A percentile compares a stretch with the other conserved stretches of the same genome.
Evolutionary conservation across 805 yeast genomes (phyloP).

Genomic region (Candida suzukii): DNA sequence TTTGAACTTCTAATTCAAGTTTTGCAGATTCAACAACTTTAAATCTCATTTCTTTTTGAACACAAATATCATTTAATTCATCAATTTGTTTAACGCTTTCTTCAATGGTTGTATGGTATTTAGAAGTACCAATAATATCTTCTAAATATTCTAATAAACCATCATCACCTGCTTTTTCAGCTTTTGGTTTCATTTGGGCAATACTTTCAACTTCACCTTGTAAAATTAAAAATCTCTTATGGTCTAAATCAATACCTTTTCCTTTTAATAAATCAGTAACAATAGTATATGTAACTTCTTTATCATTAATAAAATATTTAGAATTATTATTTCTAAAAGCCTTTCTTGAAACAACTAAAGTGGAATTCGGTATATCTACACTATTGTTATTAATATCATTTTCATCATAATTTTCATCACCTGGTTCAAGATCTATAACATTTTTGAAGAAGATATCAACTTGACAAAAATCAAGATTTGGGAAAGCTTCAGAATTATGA

Average conservation of each 20-base stretch:
- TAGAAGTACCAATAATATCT: constrained; percentile 92
- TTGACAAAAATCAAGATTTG: constrained; percentile 64
- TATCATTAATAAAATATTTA: constrained; percentile 67
- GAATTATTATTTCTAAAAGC: constrained; percentile 76
- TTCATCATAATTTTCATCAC: constrained; percentile 41
- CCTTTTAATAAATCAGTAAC: constrained; percentile 69
- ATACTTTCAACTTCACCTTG: constrained; percentile 99
- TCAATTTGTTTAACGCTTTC: constrained; percentile 54
- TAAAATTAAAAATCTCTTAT: constrained; percentile 85
- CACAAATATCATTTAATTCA: constrained; percentile 68
- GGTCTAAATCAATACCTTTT: constrained; percentile 90
- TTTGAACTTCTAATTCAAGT: constrained; percentile 47
- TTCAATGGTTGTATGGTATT: constrained; percentile 73
- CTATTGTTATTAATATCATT: constrained; percentile 51
- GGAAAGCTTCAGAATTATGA: constrained; percentile 77
- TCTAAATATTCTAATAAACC: constrained; percentile 92
- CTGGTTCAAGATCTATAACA: constrained; percentile 49
- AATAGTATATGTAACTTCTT: constrained; percentile 63
- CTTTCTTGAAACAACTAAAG: constrained; percentile 68
- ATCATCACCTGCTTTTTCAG: constrained; percentile 86
- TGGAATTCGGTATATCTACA: constrained; percentile 43
- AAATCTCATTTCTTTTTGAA: constrained; percentile 74
- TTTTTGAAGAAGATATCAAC: constrained; percentile 87
- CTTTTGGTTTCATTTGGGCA: constrained; percentile 98
- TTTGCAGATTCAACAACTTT: constrained; percentile 76